Evolutionary conservation across 805 yeast species (phyloP), one percentile per base, ranked within the genome.

Genomic region (Saturnispora kantuleensis): DNA sequence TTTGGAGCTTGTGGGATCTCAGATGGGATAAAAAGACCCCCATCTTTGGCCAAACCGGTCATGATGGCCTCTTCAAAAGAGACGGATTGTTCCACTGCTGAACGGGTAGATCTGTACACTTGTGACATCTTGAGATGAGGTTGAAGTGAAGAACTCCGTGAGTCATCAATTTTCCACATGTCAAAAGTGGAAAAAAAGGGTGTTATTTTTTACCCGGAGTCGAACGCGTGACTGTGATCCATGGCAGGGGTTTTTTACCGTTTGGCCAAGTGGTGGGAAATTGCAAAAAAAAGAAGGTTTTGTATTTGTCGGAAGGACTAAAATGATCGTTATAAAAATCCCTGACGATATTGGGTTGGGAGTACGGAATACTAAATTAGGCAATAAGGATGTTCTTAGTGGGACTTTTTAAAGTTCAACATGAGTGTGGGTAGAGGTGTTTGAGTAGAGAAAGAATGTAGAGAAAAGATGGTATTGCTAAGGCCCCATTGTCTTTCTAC

Each of bases 11-110:
- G 62, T 46, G 97, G 96, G 54, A 89, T 84, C 39, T 62, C 69
- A 12, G 93, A 74, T 38, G 98, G 99, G 45, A 93, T 73, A 64
- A 86, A 93, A 35, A 93, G 75, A 35, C 99, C 99, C 53, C 98
- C 98, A 62, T 94, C 99, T 39, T 84, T 79, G 44, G 97, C 97
- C 57, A 93, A 73, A 42, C 99, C 99, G 46, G 84, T 83, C 64
- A 84, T 79, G 47, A 85, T 83, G 16, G 83, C 90, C 43, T 79
- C 88, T 63, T 85, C 95, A 52, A 85, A 85, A 5, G 87, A 73
- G 41, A 75, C 70, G 7, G 72, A 59, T 54, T 76, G 76, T 13
- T 65, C 60, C 2, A 58, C 59, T 15, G 74, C 48, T 3, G 84
- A 75, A 63, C 94, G 81, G n/a, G 94, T 82, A 15, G 94, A 84